A percentile compares a stretch with the other conserved stretches of the same genome.
phyloP scores from a whole-genome alignment of 805 yeast genomes.

The Grigorovia jiainica region DNA sequence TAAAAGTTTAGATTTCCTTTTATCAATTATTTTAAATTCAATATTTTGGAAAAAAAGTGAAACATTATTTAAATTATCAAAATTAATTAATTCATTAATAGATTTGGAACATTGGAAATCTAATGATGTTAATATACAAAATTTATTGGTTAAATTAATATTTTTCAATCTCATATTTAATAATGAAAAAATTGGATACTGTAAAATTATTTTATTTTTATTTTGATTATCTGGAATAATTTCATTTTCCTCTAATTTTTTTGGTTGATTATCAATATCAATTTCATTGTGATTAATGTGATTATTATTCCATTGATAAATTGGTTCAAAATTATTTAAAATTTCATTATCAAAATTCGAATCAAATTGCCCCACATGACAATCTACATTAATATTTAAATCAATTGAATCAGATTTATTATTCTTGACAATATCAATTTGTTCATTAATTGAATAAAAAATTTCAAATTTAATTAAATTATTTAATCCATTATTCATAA shows the following conservation, averaged over 20 bases:
- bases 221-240: too few relatives aligned
- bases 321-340: conserved; percentile 22
- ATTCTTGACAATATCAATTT: too few relatives aligned
- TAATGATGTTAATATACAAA: conserved; percentile 22
- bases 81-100: conserved; percentile 11
- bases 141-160: conserved; percentile 12
- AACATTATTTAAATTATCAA: neutral
- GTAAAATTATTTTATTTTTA: neutral
- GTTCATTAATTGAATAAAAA: too few relatives aligned
- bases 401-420: too few relatives aligned
- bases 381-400: too few relatives aligned
- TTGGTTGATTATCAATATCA: too few relatives aligned
- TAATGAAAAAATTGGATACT: conserved; percentile 25
- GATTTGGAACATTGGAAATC: conserved; percentile 27
- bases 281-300: too few relatives aligned
- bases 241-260: too few relatives aligned
- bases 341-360: conserved; percentile 10
- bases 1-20: conserved; percentile 10
- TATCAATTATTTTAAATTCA: conserved; percentile 16
- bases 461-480: conserved; percentile 16
- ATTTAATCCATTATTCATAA: conserved; percentile 27
- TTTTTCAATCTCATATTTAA: conserved; percentile 27
- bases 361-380: too few relatives aligned
- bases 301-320: conserved; percentile 9
- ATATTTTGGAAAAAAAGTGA: conserved; percentile 11